Evolutionary conservation across 2,329 filamentous ascomycete genomes (phyloP), one percentile per base, ranked within the genome.

Genomic region (Paraphoma sp.): DNA sequence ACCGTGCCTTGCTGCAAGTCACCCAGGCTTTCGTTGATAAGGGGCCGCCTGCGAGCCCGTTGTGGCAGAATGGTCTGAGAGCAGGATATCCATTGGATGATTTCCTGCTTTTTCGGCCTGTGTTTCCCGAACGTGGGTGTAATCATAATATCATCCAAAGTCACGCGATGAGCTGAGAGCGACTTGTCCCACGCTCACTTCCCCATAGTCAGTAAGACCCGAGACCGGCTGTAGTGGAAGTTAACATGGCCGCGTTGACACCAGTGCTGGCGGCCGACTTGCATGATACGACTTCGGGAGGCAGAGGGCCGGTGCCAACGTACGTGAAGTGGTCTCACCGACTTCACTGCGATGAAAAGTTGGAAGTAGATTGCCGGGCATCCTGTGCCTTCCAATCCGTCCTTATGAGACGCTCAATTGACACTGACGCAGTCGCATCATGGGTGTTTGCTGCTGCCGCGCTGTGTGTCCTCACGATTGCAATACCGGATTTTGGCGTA

Each of bases 401-500:
- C 30, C 44, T 53, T 57, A 48, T 62, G 57, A 48, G 49, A 52
- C 51, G 58, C 59, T 45, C 55, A 56, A 53, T 59, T 61, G 64
- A 67, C 57, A 60, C 57, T 61, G 56, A 38, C 17, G 52, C 49
- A 54, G 56, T 62, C 45, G 57, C 51, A 59, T 52, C 49, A 48
- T 49, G 14, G 11, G n/a, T 49, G 46, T 33, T 12, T 48, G 47
- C 38, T 58, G 42, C 60, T 48, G 53, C 45, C 36, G 60, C 54
- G 56, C 57, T 45, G 57, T 51, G 56, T 56, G 54, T 60, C 60
- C 51, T 65, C 52, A 53, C 52, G 55, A 60, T 60, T 40, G 53
- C 49, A 36, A 48, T 38, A 30, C 48, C 63, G 68, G 65, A 57
- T 47, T 17, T 18, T 14, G n/a, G n/a, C 56, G 40, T 48, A 40